Base-by-base conservation (phyloP, 192 early-diverging fungal species). In the Coemansia sp. region DNA sequence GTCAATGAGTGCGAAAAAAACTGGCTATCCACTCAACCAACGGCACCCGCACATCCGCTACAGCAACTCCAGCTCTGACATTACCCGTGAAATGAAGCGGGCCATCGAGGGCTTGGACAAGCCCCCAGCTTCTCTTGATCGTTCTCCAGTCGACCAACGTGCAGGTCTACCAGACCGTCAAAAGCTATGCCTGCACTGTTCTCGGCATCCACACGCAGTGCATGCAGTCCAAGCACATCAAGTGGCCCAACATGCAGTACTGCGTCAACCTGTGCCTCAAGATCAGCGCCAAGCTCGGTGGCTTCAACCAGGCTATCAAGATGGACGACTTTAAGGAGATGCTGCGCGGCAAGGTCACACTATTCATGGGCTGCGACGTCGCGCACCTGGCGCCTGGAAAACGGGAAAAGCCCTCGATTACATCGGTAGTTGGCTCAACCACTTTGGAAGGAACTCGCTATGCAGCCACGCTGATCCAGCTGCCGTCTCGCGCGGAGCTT, bases 211-310 rank as follows among this genome's bases (percentile, higher is more conserved):
- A 90, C 0, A 93, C 93, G 29, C 95, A 97, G 77, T 97, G 95
- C 72, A 85, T 97, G 58, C 93, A 91, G 62, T 81, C 85, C 15
- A 91, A 85, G 68, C 87, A 95, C 56, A 83, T 93, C 65, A 82
- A 84, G 65, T 67, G 80, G 18, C 80, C 89, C 18, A 94, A 88
- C 70, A 70, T 87, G 38, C 94, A 95, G 77, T 97, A 97, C 82
- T 94, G 91, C 60, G 95, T 94, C 14, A 97, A 97, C 58, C 87
- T 97, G 15, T 93, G 88, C 56, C 77, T 97, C 24, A 97, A 97
- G 82, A 85, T 95, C 56, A 97, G 95, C 74, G 85, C 90, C 29
- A 95, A 97, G 81, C 84, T 97, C 5, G 92, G 94, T 46, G 94
- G 93, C 42, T 88, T 88, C 81, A 95, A 95, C 77, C 80, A 85